These are phyloP conservation scores for Nemania bipapillata DNA, from an alignment of 2,329 filamentous ascomycete species.

Conservation along the genomic window DNA sequence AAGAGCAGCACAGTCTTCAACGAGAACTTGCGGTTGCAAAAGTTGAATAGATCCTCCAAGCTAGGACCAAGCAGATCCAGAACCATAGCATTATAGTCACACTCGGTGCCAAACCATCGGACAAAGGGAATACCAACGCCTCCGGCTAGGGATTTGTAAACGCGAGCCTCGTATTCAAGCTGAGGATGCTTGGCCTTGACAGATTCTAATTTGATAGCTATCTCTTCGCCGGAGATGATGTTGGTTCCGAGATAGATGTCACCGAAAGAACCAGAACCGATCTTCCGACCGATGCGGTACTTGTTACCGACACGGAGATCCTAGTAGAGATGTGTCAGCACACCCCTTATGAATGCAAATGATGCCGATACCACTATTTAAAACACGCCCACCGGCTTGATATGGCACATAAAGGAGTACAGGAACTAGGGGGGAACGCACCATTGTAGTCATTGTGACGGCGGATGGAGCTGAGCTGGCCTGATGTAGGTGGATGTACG, in stretches of 20 bases:
- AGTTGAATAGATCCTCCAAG: conserved; percentile 99
- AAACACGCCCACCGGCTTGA: neutral
- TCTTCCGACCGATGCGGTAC: conserved; percentile 99
- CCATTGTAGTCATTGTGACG: conserved; percentile 53
- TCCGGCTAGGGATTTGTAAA: conserved; percentile 89
- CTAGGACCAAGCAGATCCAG: conserved; percentile 94
- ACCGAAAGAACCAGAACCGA: conserved; percentile 96
- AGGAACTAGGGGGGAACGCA: conserved; percentile 37
- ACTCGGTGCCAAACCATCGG: conserved; percentile 99
- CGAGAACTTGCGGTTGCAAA: conserved; percentile 99
- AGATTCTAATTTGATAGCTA: conserved; percentile 99
- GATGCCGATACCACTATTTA: neutral
- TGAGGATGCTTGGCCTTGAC: conserved; percentile 99
- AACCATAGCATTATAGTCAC: conserved; percentile 99
- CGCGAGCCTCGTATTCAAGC: conserved; percentile 97
- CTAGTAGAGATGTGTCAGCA: conserved; percentile 59
- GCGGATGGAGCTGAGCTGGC: conserved; percentile 40
- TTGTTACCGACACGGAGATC: conserved; percentile 99
- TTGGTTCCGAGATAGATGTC: conserved; percentile 99
- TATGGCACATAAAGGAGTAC: neutral
- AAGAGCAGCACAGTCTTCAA: conserved; percentile 97
- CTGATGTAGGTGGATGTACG: conserved; percentile 1
- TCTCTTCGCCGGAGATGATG: conserved; percentile 99
- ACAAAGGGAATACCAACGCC: conserved; percentile 98
- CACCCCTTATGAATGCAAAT: neutral